These are phyloP conservation scores for Candida schatavii DNA, from an alignment of 805 yeast genomes.

Conservation along the genomic window DNA sequence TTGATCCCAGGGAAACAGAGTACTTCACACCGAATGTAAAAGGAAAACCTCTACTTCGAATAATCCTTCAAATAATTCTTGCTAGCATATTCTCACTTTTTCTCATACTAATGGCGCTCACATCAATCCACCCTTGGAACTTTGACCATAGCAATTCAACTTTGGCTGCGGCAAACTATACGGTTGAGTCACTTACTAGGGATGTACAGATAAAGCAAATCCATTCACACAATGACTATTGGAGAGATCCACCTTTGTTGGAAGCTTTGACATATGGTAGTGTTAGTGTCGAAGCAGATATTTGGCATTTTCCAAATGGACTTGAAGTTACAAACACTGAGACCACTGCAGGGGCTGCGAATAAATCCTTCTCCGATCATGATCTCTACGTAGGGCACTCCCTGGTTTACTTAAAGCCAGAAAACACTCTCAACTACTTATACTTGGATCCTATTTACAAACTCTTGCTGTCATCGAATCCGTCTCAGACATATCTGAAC, in stretches of 20 bases:
- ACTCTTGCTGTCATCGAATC: conserved; percentile 50
- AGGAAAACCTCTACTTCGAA: too few species aligned
- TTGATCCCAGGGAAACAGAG: too few species aligned
- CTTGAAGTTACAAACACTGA: conserved; percentile 28
- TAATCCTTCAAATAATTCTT: too few species aligned
- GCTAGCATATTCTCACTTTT: too few species aligned
- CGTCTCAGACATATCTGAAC: conserved; percentile 10
- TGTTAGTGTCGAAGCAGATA: conserved; percentile 64
- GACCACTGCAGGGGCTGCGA: conserved; percentile 10
- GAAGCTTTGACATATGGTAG: conserved; percentile 58
- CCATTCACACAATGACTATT: conserved; percentile 72
- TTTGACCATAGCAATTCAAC: background rate
- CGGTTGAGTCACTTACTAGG: conserved; percentile 23
- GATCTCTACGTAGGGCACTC: conserved; percentile 65
- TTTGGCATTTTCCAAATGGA: conserved; percentile 47
- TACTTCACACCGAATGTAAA: too few species aligned
- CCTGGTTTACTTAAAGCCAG: conserved; percentile 41
- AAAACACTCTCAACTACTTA: conserved; percentile 45
- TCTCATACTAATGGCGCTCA: too few species aligned
- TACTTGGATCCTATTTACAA: conserved; percentile 53
- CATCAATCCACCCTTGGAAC: background rate
- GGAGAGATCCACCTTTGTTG: conserved; percentile 55
- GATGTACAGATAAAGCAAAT: conserved; percentile 43
- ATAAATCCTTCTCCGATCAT: conserved; percentile 19
- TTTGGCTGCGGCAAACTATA: background rate